Evolutionary conservation across 108 stramenopile genomes (phyloP).

Genomic region (Pseudonitzschia multiseries): DNA sequence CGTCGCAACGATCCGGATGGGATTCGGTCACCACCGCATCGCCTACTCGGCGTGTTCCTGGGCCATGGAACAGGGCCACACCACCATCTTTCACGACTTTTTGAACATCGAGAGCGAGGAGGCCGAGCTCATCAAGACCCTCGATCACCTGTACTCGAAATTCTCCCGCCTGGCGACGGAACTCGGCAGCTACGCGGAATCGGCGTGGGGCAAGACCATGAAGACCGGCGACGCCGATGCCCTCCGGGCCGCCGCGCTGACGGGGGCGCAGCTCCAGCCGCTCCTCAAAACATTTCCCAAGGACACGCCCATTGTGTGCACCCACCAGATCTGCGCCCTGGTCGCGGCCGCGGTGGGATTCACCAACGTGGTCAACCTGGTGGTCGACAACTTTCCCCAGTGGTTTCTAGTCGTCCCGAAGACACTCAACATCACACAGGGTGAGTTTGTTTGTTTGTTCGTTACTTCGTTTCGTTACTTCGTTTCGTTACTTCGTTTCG

Average conservation of each 20-base stretch:
- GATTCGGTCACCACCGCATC: slow-evolving; percentile 94
- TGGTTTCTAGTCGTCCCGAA: slow-evolving; percentile 88
- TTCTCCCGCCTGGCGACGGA: slow-evolving; percentile 80
- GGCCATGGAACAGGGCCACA: slow-evolving; percentile 55
- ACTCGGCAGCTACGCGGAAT: slow-evolving; percentile 79
- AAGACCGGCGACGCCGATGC: slow-evolving; percentile 86
- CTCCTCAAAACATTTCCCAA: slow-evolving; percentile 73
- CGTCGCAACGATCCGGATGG: slow-evolving; percentile 93
- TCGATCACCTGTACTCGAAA: slow-evolving; percentile 81
- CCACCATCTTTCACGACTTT: slow-evolving; percentile 87
- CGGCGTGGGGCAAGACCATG: slow-evolving; percentile 76
- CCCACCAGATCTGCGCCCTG: slow-evolving; percentile 84
- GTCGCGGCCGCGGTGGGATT: slow-evolving; percentile 86
- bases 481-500: too few relatives aligned
- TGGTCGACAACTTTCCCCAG: slow-evolving; percentile 92
- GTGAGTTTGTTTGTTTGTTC: neutral
- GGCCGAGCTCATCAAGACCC: slow-evolving; percentile 75
- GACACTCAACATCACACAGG: slow-evolving; percentile 79
- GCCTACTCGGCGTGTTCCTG: slow-evolving; percentile 87
- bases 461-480: too few relatives aligned
- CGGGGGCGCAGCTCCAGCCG: slow-evolving; percentile 79
- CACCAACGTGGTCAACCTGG: slow-evolving; percentile 88
- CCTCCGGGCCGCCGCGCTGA: slow-evolving; percentile 75
- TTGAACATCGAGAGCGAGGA: slow-evolving; percentile 87
- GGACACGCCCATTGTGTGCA: slow-evolving; percentile 85